Base-by-base conservation (phyloP, 805 yeast genomes). In the Nakazawaea populi region DNA sequence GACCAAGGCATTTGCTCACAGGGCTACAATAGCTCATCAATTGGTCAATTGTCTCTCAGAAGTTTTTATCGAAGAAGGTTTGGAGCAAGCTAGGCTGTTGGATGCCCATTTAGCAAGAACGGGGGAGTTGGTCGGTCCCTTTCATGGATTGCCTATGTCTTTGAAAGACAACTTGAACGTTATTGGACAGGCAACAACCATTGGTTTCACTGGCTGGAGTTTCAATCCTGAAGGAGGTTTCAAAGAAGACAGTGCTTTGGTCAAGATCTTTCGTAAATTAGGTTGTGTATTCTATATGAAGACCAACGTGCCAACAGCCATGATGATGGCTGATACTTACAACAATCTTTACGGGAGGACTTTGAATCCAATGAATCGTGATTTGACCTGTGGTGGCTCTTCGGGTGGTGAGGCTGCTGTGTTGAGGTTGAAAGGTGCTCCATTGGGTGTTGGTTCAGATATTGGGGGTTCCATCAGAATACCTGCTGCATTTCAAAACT, bases 111-210 rank as follows among this genome's bases (percentile, higher is more conserved):
- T 56, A 51, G 63, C 61, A 48, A 56, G 70, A 42, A 64, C 74
- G 41, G 84, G 83, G 12, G 71, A 75, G 54, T 63, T 74, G 1
- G 59, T 77, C 36, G 88, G 88, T 31, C 83, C 86, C 1, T 71
- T 83, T 44, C 88, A 83, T 57, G 89, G 89, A 2, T 65, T 83
- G 32, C 89, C 89, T 58, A 64, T 60, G 60, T 66, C 58, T 0
- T 54, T 73, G 47, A 73, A 73, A 58, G 83, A 77, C 53, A 70
- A 72, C 46, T 64, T 75, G 49, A 70, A 74, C 51, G 57, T 80
- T 48, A 66, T 66, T 48, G 84, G 82, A 3, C 69, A 71, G 27
- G 74, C 74, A 7, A 68, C 83, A 3, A 62, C 79, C 10, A 64
- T 77, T 55, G 85, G 84, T 4, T 72, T 72, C 52, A 76, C 75